phyloP scores from a whole-genome alignment of 2,329 filamentous ascomycete species.

The Lachnellula occidentalis region DNA sequence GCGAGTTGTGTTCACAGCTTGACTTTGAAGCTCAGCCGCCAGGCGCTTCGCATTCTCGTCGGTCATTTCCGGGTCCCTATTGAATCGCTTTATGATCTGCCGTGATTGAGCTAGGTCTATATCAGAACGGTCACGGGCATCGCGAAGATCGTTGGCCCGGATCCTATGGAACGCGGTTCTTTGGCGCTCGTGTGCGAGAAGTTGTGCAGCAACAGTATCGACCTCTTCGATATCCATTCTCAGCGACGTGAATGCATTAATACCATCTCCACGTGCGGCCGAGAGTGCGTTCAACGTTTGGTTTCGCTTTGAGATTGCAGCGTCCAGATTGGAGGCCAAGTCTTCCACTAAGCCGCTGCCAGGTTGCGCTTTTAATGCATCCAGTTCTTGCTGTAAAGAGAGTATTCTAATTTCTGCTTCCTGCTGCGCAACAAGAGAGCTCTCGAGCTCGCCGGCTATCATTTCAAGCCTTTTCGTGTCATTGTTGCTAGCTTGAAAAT shows the following conservation, averaged over 20 bases:
- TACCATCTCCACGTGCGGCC: not conserved
- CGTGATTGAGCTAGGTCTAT: not conserved
- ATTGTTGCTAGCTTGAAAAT: not conserved
- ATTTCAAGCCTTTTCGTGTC: not conserved
- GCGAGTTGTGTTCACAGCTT: not conserved
- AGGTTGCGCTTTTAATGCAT: not conserved
- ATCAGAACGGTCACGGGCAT: not conserved
- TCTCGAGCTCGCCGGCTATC: not conserved
- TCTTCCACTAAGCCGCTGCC: not conserved
- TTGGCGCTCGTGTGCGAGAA: not conserved
- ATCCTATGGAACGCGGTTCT: not conserved
- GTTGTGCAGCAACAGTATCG: not conserved
- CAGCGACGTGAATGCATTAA: not conserved
- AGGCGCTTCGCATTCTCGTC: not conserved
- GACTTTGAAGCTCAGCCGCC: not conserved
- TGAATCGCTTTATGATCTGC: not conserved
- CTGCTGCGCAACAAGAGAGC: not conserved
- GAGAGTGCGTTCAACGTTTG: not conserved
- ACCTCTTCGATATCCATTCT: not conserved
- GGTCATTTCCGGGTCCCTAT: not conserved
- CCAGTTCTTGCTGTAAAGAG: not conserved
- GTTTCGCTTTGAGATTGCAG: not conserved
- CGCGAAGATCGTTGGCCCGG: not conserved
- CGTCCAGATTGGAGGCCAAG: not conserved
- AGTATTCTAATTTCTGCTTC: not conserved